Base-by-base conservation (phyloP, 805 yeast species). In the Wickerhamiella galacta region DNA sequence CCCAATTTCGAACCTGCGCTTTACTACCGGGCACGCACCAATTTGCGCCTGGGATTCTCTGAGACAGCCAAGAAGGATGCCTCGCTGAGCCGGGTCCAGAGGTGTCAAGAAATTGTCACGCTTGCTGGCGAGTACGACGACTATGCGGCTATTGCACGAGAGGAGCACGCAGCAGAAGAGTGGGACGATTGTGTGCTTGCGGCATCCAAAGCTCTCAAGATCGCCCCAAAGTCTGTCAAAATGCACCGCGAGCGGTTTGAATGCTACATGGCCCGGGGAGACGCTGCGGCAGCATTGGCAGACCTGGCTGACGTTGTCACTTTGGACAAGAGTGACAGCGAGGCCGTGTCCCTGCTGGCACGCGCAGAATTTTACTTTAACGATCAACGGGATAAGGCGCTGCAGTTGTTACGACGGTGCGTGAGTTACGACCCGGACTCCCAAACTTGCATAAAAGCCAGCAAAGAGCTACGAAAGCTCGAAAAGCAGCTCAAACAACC, bases 351-450 rank as follows among this genome's bases (percentile, higher is more conserved):
- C 11, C 35, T 40, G 27, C 49, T 70, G 15, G 66, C 66, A 35
- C 53, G 67, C 31, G 72, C 63, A 43, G 65, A 72, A 5, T 59
- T 71, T 25, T 31, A 42, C 25, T 33, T 37, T 30, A 33, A 34
- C 11, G 57, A 61, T 24, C 69, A 70, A 25, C 69, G 64, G 37
- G 68, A 68, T 11, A 61, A 61, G 17, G 65, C 77, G 0, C 54
- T 67, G 44, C 60, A 53, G 37, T 60, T 63, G 25, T 59, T 75
- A 17, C 68, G 75, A 42, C 72, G 67, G 40, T 83, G 95, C 50
- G 57, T 87, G 31, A 72, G 77, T 34, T 64, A 70, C 28, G 87
- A 87, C 52, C 78, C 81, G 52, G 95, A 81, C 40, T 66, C 64
- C 41, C 56, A 56, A 18, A 56, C 53, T 2, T 82, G 93, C 52